A percentile compares a stretch with the other conserved stretches of the same genome.
Conservation (phyloP, 2,329 filamentous ascomycete genomes). For the Plectosphaerella plurivora region DNA sequence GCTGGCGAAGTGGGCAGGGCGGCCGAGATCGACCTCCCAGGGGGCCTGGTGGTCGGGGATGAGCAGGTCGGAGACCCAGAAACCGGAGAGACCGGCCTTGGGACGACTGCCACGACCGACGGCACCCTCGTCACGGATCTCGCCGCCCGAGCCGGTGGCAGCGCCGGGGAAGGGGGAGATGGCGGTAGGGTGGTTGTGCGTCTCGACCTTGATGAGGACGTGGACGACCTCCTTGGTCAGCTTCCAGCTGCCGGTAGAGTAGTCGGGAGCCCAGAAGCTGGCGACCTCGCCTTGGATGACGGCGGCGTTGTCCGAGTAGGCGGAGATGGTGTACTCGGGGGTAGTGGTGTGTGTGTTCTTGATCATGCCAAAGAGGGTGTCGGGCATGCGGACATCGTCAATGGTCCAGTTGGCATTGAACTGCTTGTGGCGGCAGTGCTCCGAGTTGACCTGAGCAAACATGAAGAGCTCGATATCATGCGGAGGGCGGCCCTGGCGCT, state of each 20-base stretch:
- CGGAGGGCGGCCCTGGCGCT: slow-evolving; percentile 51
- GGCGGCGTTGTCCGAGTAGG: slow-evolving; percentile 97
- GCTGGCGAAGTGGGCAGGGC: slow-evolving; percentile 86
- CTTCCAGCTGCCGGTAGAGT: slow-evolving; percentile 81
- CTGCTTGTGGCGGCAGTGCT: slow-evolving; percentile 82
- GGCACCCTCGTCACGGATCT: slow-evolving; percentile 92
- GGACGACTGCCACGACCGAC: slow-evolving; percentile 90
- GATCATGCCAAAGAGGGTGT: slow-evolving; percentile 93
- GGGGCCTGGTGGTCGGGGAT: slow-evolving; percentile 79
- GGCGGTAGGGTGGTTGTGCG: slow-evolving; percentile 94
- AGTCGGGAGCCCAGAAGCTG: slow-evolving; percentile 79
- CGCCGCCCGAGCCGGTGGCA: slow-evolving; percentile 90
- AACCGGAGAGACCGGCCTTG: slow-evolving; percentile 87
- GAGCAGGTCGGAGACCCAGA: slow-evolving; percentile 89
- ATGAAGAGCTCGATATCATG: slow-evolving; percentile 97
- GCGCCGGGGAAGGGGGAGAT: slow-evolving; percentile 92
- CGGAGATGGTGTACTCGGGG: slow-evolving; percentile 81
- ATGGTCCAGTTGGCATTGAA: slow-evolving; percentile 98
- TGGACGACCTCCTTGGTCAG: slow-evolving; percentile 83
- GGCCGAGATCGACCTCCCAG: slow-evolving; percentile 90
- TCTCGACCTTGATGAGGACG: slow-evolving; percentile 91
- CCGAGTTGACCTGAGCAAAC: slow-evolving; percentile 99
- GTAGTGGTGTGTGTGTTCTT: slow-evolving; percentile 85
- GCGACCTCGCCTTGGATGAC: slow-evolving; percentile 72
- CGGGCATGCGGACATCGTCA: slow-evolving; percentile 73